Percentiles rank a stretch among this genome's conserved stretches.
Evolutionary conservation across 2,329 filamentous ascomycete genomes (phyloP).

Genomic region (Scedosporium minutisporum): DNA sequence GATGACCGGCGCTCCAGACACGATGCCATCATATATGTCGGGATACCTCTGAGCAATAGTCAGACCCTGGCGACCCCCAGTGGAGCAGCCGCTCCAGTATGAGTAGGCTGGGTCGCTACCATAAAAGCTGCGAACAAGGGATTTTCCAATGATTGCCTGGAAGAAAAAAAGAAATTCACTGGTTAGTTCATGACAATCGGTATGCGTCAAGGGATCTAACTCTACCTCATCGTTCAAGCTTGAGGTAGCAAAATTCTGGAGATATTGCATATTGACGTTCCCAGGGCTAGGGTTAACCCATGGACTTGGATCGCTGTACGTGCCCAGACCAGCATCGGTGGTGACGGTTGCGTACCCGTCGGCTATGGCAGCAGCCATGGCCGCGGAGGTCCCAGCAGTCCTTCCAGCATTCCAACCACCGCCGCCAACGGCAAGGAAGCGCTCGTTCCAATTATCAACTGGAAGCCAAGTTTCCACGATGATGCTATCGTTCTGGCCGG

Average conservation of each 20-base stretch:
- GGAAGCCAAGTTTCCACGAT: conserved; percentile 17
- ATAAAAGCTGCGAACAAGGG: conserved; percentile 31
- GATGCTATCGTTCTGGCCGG: conserved; percentile 13
- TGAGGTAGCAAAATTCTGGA: too few relatives aligned
- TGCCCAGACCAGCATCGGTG: conserved; percentile 12
- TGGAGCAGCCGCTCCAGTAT: conserved; percentile 44
- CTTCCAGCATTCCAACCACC: conserved; percentile 18
- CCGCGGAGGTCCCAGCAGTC: conserved; percentile 7
- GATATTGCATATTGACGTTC: too few relatives aligned
- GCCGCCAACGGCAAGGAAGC: conserved; percentile 20
- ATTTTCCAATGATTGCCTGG: conserved; percentile 28
- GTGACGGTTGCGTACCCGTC: conserved; percentile 13
- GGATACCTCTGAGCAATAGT: conserved; percentile 41
- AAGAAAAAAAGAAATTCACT: too few relatives aligned
- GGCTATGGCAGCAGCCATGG: conserved; percentile 11
- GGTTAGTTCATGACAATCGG: too few relatives aligned
- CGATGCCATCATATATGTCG: conserved; percentile 42
- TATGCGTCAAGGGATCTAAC: background rate
- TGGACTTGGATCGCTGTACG: too few relatives aligned
- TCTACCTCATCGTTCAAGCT: too few relatives aligned
- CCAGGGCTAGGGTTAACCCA: too few relatives aligned
- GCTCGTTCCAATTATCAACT: conserved; percentile 16
- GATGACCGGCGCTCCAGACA: conserved; percentile 35
- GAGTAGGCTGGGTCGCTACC: conserved; percentile 23
- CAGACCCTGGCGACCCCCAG: conserved; percentile 45